These are phyloP conservation scores for Melastoma malabathricum DNA, from an alignment of 345 rosid genomes.

Conservation along the genomic window DNA sequence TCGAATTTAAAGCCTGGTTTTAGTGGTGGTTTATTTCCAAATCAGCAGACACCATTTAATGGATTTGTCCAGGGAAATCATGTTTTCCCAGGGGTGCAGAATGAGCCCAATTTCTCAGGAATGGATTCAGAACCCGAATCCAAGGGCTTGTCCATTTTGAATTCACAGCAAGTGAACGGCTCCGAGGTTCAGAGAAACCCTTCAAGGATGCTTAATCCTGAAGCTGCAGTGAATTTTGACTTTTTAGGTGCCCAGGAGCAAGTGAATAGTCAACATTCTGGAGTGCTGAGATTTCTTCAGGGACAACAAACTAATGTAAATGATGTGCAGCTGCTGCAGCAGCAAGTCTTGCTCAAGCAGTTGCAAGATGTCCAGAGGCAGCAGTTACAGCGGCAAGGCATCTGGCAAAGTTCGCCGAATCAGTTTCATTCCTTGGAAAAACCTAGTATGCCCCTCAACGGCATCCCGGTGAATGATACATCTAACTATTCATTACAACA, in stretches of 20 bases:
- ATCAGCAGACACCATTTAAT: conserved; percentile 12
- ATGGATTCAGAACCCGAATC: conserved; percentile 4
- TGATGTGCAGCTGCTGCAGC: conserved; percentile 60
- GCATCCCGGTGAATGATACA: conserved; percentile 39
- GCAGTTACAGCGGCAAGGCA: conserved; percentile 37
- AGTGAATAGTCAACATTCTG: conserved; percentile 16
- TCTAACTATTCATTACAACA: conserved; percentile 25
- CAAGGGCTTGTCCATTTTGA: conserved; percentile 3
- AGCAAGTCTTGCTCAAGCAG: conserved; percentile 53
- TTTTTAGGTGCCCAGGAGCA: conserved; percentile 32
- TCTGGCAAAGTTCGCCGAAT: conserved; percentile 33
- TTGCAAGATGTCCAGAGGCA: conserved; percentile 65
- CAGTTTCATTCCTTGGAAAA: conserved; percentile 24
- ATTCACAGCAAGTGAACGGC: conserved; percentile 5
- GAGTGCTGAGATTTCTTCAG: conserved; percentile 13
- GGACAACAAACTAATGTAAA: conserved; percentile 49
- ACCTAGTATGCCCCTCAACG: conserved; percentile 33
- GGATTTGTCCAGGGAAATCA: conserved; percentile 13
- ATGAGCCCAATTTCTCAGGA: conserved; percentile 6
- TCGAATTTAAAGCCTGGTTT: conserved; percentile 16
- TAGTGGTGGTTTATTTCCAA: conserved; percentile 12
- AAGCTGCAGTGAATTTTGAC: conserved; percentile 20
- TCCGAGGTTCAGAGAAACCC: conserved; percentile 13
- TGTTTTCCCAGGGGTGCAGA: conserved; percentile 8
- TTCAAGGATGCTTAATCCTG: conserved; percentile 12